Conservation (phyloP, 164 flowering plant genomes). For the Magnolia changhungtana region DNA sequence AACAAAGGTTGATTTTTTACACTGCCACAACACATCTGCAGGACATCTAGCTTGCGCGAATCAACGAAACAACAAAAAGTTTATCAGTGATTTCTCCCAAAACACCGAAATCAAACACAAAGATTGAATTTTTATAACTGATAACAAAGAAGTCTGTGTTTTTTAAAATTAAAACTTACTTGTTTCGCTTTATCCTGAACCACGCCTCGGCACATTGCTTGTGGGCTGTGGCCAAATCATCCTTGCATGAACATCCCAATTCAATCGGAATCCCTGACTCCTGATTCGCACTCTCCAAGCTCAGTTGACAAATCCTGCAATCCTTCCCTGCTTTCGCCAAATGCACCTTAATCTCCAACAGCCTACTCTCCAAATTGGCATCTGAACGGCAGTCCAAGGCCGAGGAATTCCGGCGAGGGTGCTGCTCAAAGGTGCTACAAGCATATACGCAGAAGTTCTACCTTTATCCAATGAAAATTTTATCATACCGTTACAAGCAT, state of each 20-base stretch:
- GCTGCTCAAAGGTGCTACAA: conserved; percentile 8
- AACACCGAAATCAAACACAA: neutral
- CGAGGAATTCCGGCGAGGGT: conserved; percentile 35
- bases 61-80: too few species aligned
- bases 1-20: neutral
- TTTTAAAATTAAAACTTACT: conserved; percentile 39
- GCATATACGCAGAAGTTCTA: too few species aligned
- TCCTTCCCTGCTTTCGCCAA: conserved; percentile 54
- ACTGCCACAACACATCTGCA: neutral
- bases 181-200: conserved; percentile 90
- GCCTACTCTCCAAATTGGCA: conserved; percentile 28
- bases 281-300: conserved; percentile 48
- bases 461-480: too few species aligned
- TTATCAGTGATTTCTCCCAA: neutral
- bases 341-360: conserved; percentile 46
- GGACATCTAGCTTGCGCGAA: neutral
- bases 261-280: conserved; percentile 70
- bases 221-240: conserved; percentile 87
- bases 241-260: conserved; percentile 86
- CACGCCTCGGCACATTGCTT: conserved; percentile 86
- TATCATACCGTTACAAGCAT: too few species aligned
- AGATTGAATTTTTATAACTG: neutral
- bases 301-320: conserved; percentile 89
- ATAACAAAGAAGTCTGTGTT: too few species aligned
- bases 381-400: conserved; percentile 41